Evolutionary conservation across 2,329 filamentous ascomycete genomes (phyloP), one percentile per base, ranked within the genome.

Genomic region (Camptophora hylomeconis): DNA sequence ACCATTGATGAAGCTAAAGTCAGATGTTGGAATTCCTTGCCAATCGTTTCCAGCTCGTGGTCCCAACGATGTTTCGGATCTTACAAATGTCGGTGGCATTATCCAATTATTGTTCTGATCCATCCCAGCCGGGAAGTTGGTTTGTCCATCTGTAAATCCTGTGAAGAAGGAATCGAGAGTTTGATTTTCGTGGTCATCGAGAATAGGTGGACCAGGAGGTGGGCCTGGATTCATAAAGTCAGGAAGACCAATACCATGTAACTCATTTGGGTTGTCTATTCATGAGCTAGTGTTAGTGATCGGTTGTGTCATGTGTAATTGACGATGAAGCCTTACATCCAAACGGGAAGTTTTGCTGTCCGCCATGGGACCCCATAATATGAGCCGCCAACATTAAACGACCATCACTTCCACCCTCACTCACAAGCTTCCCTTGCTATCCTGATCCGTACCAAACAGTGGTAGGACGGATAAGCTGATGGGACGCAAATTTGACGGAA

Each of bases 361-460:
- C 39, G 20, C 37, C 39, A 38, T 42, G 39, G 35, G 41, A 44
- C 35, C 38, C 41, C 41, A 44, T 44, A 24, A 30, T 44, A 33
- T 40, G 41, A 21, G 36, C 38, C 20, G 39, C 38, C 39, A 42
- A 38, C 41, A 42, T 42, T 20, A 30, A 37, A 26, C 15, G 17
- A 20, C 15, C 19, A 17, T 20, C 32, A 20, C 33, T 29, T 25
- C 33, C 33, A 26, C 31, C 33, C 30, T 31, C 30, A 30, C 37
- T 21, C 30, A 27, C 25, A 33, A 33, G 28, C 35, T 33, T 30
- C 38, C 34, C 37, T 30, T 19, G 21, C 8, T 15, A 20, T 11
- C 13, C 28, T 28, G 26, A 9, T 18, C 18, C 22, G 24, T 27
- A 17, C n/a, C n/a, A n/a, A n/a, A 21, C 36, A 33, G 34, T 13